Conservation (phyloP, 371 early-diverging fungal species). For the Mucor irregularis region DNA sequence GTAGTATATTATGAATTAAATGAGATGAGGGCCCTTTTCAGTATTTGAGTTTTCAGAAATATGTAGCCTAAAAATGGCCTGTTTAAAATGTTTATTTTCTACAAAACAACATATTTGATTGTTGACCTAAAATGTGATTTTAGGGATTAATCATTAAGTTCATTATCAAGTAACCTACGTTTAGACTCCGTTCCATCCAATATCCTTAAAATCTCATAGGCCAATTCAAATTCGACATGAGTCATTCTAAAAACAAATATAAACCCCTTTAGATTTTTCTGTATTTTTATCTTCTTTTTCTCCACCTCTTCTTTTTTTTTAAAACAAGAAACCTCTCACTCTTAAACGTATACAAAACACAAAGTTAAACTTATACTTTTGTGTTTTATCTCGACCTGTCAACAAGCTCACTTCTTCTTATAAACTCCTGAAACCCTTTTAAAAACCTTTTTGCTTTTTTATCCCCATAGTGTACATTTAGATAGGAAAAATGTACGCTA, state of each 20-base stretch:
- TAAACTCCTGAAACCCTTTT: conserved; percentile 24
- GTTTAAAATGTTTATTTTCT: no score
- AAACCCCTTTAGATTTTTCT: not conserved
- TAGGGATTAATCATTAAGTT: not conserved
- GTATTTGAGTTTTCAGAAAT: no score
- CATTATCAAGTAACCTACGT: no score
- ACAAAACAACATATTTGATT: no score
- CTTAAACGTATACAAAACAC: not conserved
- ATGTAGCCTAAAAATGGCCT: no score
- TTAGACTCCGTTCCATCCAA: not conserved
- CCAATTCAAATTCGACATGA: not conserved
- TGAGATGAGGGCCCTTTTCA: no score
- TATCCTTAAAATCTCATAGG: not conserved
- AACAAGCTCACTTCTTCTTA: not conserved
- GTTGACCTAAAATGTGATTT: not conserved
- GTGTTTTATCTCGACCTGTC: not conserved
- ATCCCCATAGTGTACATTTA: conserved; percentile 21
- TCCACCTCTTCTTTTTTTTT: not conserved
- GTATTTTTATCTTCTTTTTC: not conserved
- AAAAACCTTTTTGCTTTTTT: conserved; percentile 13
- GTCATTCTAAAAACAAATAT: conserved; percentile 1
- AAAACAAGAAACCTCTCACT: not conserved
- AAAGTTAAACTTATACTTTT: no score
- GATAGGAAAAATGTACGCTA: conserved; percentile 22
- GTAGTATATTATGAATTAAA: no score